Base-by-base conservation (phyloP, 2,329 filamentous ascomycete species). In the Trichoderma endophyticum region DNA sequence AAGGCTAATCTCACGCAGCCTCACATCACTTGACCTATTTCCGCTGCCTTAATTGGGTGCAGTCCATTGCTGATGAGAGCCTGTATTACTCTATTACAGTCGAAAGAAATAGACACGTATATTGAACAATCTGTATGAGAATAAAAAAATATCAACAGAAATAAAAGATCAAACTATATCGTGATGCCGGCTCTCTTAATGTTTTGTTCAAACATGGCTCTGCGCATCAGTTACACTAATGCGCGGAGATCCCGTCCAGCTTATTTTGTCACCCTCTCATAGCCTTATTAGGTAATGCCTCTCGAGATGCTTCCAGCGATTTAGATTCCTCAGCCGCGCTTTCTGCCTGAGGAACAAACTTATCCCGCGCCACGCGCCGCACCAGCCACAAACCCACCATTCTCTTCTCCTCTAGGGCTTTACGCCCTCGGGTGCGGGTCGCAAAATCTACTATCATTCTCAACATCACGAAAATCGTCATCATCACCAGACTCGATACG, bases 401-500 rank as follows among this genome's bases (percentile, higher is more conserved):
- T 54, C 66, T 71, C 61, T 73, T 43, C 48, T 71, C 60, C 74
- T 76, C 73, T 82, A 81, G 81, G 81, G 80, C 78, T 82, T 81
- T 76, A 79, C 80, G 77, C 80, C 80, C 80, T 82, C 75, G 75
- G 73, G 72, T 75, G 75, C 77, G 75, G 76, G 76, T 75, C 76
- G 78, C 78, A 82, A 82, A 80, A 79, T 79, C 76, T 76, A 77
- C 75, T 43, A 69, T 76, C 73, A 74, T 64, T 75, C 76, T 75
- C 69, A 78, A 77, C 78, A 77, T 75, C 75, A 75, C 76, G 73
- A 77, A 78, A 79, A 74, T 75, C 75, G 76, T 78, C 78, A 78
- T 77, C 79, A 81, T 73, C 77, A 78, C 78, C 72, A 77, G 78
- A 80, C 78, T 82, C 77, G 80, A 81, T 78, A 80, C 79, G 76